phyloP scores from a whole-genome alignment of 2,329 filamentous ascomycete species.

The Pochonia chlamydosporia region DNA sequence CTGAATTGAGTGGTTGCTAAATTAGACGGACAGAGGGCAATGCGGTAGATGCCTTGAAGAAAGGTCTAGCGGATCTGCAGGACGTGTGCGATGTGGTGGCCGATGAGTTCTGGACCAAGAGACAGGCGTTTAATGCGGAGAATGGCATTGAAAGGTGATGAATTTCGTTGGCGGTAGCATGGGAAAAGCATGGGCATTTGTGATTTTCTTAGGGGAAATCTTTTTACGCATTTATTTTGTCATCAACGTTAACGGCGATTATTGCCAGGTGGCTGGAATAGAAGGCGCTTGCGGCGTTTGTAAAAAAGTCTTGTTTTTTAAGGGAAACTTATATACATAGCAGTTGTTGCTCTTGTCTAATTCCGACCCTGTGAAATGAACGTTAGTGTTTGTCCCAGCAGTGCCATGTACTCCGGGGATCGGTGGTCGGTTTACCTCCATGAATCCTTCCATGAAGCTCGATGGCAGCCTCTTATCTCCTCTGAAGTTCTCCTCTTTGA shows the following conservation, averaged over 20 bases:
- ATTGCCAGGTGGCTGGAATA: slow-evolving; percentile 12
- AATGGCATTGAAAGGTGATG: slow-evolving; percentile 26
- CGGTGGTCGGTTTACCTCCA: slow-evolving; percentile 63
- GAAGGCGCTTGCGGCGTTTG: slow-evolving; percentile 24
- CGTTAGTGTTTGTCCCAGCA: slow-evolving; percentile 14
- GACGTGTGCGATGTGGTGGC: slow-evolving; percentile 89
- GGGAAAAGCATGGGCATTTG: neutral
- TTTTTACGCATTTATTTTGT: slow-evolving; percentile 10
- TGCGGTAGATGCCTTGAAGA: slow-evolving; percentile 80
- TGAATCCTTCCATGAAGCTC: slow-evolving; percentile 90
- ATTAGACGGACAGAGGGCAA: slow-evolving; percentile 54
- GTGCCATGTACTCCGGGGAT: neutral
- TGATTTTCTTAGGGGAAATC: neutral
- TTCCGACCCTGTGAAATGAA: slow-evolving; percentile 46
- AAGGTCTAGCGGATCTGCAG: slow-evolving; percentile 82
- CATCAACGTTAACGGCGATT: neutral
- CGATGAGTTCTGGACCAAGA: slow-evolving; percentile 74
- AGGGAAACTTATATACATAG: slow-evolving; percentile 29
- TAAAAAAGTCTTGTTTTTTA: slow-evolving; percentile 15
- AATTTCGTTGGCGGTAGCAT: slow-evolving; percentile 3
- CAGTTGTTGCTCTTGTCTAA: slow-evolving; percentile 29
- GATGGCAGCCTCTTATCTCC: slow-evolving; percentile 72
- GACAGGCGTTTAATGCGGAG: slow-evolving; percentile 28
- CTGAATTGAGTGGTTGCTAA: slow-evolving; percentile 5
- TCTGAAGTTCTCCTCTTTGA: slow-evolving; percentile 76